Base-by-base conservation (phyloP, 2,329 filamentous ascomycete species). In the Hyphodiscus sp. region DNA sequence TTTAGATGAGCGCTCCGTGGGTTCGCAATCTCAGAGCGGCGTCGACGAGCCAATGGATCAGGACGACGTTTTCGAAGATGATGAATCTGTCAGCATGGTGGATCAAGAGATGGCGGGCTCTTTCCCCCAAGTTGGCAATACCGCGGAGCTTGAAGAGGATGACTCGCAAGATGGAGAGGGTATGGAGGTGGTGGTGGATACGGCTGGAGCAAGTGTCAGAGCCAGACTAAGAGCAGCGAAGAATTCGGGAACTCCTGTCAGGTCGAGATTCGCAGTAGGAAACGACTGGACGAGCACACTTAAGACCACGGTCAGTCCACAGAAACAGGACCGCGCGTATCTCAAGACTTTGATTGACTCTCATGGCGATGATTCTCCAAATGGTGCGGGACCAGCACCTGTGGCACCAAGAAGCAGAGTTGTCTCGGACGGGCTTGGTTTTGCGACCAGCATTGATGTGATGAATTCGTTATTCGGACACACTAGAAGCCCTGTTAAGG, bases 201-300 rank as follows among this genome's bases (percentile, higher is more conserved):
- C 79, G 41, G 80, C 81, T 56, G 82, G 80, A 51, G 81, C 81
- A 58, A 77, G 85, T 60, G 74, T 85, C 68, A 76, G 81, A 69
- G 82, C 82, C 56, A 74, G 81, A 60, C 78, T 84, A 77, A 79
- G 81, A 67, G 81, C 81, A 41, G 73, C 81, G 65, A 85, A 83
- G 69, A 77, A 77, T 58, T 78, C 78, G 19, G 76, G 72, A 56
- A 80, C 79, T 26, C 82, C 83, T 20, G 68, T 78, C 20, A 81
- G 77, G 60, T 73, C 82, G 50, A 80, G 83, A 58, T 80, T 86
- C 55, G 75, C 80, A 38, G 59, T 63, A 41, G 88, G 86, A 51
- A 89, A 91, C 55, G 87, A 96, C 68, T 99, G 94, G 94, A 87
- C 91, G 62, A 87, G 94, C 63, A 91, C 96, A 74, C 78, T 99